phyloP scores from a whole-genome alignment of 176 grass and related monocot species.

The Oryza punctata region DNA sequence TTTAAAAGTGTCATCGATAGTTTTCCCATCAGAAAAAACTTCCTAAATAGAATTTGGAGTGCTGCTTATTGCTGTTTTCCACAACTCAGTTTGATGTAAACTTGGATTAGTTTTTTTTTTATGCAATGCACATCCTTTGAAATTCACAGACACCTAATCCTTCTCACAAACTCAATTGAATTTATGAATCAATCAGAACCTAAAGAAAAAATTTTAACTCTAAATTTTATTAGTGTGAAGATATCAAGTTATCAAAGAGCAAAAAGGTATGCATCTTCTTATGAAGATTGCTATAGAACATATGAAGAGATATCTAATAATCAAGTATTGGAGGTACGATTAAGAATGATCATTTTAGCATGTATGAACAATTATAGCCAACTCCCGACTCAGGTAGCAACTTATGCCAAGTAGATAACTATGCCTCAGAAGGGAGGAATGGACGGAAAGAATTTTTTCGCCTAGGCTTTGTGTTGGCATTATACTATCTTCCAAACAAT shows the following conservation, averaged over 20 bases:
- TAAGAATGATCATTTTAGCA: slow-evolving; percentile 3
- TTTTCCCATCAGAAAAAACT: neutral
- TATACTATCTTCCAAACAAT: neutral
- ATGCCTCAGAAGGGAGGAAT: neutral
- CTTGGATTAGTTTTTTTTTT: neutral
- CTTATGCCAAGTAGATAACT: neutral
- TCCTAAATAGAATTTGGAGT: neutral
- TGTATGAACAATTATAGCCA: neutral
- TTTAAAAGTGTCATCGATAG: neutral
- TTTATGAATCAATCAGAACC: neutral
- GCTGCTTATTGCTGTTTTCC: neutral
- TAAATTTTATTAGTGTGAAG: neutral
- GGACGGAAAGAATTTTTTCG: neutral
- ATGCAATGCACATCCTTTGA: neutral
- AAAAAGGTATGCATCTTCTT: neutral
- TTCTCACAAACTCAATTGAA: slow-evolving; percentile 1
- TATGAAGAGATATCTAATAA: neutral
- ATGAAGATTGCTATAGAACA: neutral
- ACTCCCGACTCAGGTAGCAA: neutral
- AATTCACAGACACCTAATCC: neutral
- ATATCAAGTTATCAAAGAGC: neutral
- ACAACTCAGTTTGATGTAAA: neutral
- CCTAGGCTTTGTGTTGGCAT: neutral
- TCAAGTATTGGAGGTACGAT: neutral
- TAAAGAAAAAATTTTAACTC: neutral